These are phyloP conservation scores for Epithele typhae DNA, from an alignment of 768 basidiomycete species.

Conservation along the genomic window DNA sequence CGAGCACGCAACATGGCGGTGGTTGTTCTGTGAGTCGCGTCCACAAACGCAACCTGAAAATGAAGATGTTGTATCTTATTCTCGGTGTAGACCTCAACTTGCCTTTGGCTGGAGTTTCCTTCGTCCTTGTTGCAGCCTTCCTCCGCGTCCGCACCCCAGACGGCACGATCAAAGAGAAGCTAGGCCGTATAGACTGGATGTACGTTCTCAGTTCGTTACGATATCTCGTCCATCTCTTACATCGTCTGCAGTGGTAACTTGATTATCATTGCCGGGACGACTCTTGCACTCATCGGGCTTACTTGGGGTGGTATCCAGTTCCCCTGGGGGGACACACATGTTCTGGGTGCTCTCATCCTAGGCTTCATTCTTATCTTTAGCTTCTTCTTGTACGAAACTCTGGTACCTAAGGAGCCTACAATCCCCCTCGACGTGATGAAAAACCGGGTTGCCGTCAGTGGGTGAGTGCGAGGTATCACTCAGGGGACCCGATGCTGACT, in stretches of 20 bases:
- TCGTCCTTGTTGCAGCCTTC: constrained; percentile 11
- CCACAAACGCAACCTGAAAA: no score
- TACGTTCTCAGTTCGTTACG: constrained; percentile 19
- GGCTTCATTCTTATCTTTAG: constrained; percentile 30
- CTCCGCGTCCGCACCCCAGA: constrained; percentile 22
- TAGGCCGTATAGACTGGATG: constrained; percentile 33
- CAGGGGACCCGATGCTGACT: neutral
- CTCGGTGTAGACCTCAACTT: constrained; percentile 34
- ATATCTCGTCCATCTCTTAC: constrained; percentile 6
- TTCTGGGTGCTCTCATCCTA: constrained; percentile 37
- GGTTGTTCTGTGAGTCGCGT: constrained; percentile 27
- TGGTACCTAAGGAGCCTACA: constrained; percentile 13
- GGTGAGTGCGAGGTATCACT: neutral
- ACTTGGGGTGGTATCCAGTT: constrained; percentile 40
- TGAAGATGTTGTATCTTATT: no score
- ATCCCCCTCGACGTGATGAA: constrained; percentile 16
- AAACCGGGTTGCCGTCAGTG: constrained; percentile 1
- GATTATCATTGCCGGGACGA: constrained; percentile 29
- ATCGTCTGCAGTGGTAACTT: constrained; percentile 29
- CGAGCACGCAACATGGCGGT: constrained; percentile 24
- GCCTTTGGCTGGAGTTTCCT: constrained; percentile 18
- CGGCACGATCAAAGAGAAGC: constrained; percentile 25
- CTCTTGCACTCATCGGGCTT: constrained; percentile 31
- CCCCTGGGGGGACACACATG: constrained; percentile 33
- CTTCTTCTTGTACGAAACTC: constrained; percentile 17